Percentiles rank a stretch among this genome's conserved stretches.
phyloP scores from a whole-genome alignment of 2,329 filamentous ascomycete genomes.

The Coniochaeta pulveracea region DNA sequence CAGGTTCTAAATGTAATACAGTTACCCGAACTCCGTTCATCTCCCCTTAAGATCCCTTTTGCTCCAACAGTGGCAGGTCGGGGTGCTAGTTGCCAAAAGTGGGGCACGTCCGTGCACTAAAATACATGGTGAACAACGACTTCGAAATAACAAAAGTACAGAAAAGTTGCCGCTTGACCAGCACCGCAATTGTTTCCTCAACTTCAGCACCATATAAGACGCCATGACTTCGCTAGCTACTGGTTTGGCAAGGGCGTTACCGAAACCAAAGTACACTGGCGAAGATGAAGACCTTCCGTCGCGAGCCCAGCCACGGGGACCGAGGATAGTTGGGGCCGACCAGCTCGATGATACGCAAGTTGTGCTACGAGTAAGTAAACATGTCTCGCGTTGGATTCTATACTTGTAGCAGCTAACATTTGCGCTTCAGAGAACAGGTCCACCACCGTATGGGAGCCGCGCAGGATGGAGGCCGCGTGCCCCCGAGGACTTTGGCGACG shows the following conservation, averaged over 20 bases:
- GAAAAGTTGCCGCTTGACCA: too few species aligned
- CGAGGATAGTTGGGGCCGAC: slow-evolving; percentile 68
- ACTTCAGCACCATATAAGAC: too few species aligned
- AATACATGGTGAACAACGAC: too few species aligned
- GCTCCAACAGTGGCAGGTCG: too few species aligned
- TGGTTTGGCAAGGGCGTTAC: slow-evolving; percentile 68
- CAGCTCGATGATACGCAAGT: slow-evolving; percentile 80
- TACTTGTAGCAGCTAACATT: slow-evolving; percentile 8
- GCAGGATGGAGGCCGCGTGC: slow-evolving; percentile 81
- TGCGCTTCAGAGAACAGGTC: slow-evolving; percentile 54
- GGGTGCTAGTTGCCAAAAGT: too few species aligned
- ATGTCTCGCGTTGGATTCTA: background rate
- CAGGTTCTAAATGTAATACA: too few species aligned
- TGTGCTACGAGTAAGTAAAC: slow-evolving; percentile 53
- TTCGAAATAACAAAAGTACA: too few species aligned
- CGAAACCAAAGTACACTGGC: slow-evolving; percentile 82
- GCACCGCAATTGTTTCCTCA: too few species aligned
- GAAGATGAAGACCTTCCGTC: slow-evolving; percentile 73
- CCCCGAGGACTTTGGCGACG: slow-evolving; percentile 89
- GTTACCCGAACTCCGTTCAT: too few species aligned
- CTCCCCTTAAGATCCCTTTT: too few species aligned
- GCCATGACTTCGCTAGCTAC: slow-evolving; percentile 56
- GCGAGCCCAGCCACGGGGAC: slow-evolving; percentile 64
- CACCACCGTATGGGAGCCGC: slow-evolving; percentile 79
- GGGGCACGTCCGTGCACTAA: too few species aligned